Conservation (phyloP, 2,329 filamentous ascomycete genomes). For the Xylaria sp. region DNA sequence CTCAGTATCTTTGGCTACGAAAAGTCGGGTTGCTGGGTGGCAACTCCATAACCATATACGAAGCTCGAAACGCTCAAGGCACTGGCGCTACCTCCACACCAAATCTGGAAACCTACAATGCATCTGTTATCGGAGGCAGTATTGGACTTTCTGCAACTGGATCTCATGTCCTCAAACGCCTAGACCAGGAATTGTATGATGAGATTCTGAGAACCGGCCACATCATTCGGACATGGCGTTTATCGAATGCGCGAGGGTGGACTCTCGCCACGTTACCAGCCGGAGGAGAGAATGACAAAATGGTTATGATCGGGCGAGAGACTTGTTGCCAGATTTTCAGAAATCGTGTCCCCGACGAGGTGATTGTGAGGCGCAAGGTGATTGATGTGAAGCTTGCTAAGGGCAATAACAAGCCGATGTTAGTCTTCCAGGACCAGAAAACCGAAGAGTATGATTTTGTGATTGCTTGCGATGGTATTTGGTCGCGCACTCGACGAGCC, state of each 20-base stretch:
- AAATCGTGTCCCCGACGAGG: slow-evolving; percentile 26
- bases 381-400: slow-evolving; percentile 33
- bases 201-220: slow-evolving; percentile 29
- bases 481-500: slow-evolving; percentile 31
- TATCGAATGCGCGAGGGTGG: slow-evolving; percentile 36
- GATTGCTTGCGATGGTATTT: slow-evolving; percentile 36
- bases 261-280: slow-evolving; percentile 18
- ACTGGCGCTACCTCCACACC: not conserved
- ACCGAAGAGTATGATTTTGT: slow-evolving; percentile 31
- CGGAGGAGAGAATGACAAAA: slow-evolving; percentile 24
- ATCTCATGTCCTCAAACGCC: slow-evolving; percentile 25
- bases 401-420: slow-evolving; percentile 25
- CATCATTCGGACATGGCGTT: slow-evolving; percentile 33
- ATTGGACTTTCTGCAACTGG: slow-evolving; percentile 32
- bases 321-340: slow-evolving; percentile 33
- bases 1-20: slow-evolving; percentile 31
- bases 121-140: slow-evolving; percentile 34
- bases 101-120: slow-evolving; percentile 29
- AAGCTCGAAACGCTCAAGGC: slow-evolving; percentile 29
- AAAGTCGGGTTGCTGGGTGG: slow-evolving; percentile 28
- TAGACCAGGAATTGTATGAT: slow-evolving; percentile 27
- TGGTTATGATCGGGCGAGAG: slow-evolving; percentile 35
- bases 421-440: slow-evolving; percentile 33
- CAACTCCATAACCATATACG: slow-evolving; percentile 29
- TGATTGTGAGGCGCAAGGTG: slow-evolving; percentile 31